These are phyloP conservation scores for Raddia distichophylla DNA, from an alignment of 176 grass and related monocot genomes.

Conservation along the genomic window DNA sequence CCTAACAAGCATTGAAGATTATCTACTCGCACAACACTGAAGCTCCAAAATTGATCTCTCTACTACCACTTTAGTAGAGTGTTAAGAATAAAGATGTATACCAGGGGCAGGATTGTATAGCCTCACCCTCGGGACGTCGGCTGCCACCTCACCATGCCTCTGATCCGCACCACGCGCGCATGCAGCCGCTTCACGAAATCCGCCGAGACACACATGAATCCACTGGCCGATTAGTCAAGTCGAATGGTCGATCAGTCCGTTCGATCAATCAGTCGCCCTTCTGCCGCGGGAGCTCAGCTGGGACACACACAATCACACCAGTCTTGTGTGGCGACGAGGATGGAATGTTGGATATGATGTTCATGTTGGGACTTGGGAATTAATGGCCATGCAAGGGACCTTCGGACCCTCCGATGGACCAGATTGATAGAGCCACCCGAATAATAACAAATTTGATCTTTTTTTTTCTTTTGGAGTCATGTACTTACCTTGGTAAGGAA, in stretches of 20 bases:
- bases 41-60: conserved; percentile 33
- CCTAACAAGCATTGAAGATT: conserved; percentile 19
- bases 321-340: not conserved
- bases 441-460: too few relatives aligned
- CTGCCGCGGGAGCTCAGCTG: not conserved
- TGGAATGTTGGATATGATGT: too few relatives aligned
- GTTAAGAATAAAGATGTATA: conserved; percentile 34
- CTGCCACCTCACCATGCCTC: not conserved
- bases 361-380: too few relatives aligned
- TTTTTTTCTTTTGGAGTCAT: too few relatives aligned
- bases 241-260: not conserved
- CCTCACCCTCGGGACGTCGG: conserved; percentile 21
- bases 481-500: too few relatives aligned
- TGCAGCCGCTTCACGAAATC: not conserved
- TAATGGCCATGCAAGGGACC: too few relatives aligned
- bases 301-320: not conserved
- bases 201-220: not conserved
- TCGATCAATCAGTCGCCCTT: not conserved
- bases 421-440: not conserved
- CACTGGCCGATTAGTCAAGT: not conserved
- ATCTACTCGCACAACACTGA: conserved; percentile 36
- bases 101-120: conserved; percentile 16
- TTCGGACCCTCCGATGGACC: not conserved
- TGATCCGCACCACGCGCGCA: not conserved
- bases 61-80: conserved; percentile 36